Base-by-base conservation (phyloP, 768 basidiomycete species). In the Lactifluus pinguis region DNA sequence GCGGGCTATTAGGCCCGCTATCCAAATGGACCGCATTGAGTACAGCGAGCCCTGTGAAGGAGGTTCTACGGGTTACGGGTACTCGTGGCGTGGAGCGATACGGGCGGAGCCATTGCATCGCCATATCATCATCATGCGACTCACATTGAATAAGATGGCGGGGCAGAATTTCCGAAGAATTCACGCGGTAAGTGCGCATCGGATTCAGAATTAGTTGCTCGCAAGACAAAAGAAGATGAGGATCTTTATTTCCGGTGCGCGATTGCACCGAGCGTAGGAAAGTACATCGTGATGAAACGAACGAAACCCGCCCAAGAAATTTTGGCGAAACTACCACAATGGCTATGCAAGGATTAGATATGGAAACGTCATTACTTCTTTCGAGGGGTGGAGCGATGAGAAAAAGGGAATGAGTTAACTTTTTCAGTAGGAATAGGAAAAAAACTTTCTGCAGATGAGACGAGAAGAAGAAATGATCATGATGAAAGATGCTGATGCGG, bases 341-440 rank as follows among this genome's bases (percentile, higher is more conserved):
- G 11, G 49, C 52, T 58, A 62, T 62, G 50, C 44, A 57, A 49
- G 14, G 49, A 58, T 57, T 58, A 58, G 57, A 58, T 61, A 62
- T 29, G 39, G 25, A 53, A 38, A 42, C 48, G 55, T 53, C 48
- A 29, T 53, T 38, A 57, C 45, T 61, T 58, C 57, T 36, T 25
- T 56, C 8, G 42, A 49, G 10, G n/a, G 14, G 36, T 41, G 19
- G 38, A 36, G 45, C 19, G 30, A n/a, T 19, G 32, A 34, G 30
- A 45, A 14, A 14, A 61, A 50, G 32, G 38, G 14, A 34, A 54
- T 36, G 59, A 39, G 38, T 32, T 44, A 25, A 38, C 50, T 53
- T 50, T 50, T 2, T 5, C 36, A 32, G 10, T 52, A 39, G 44
- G 9, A 57, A 48, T 21, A 21, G 36, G 42, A 42, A 41, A 34